Evolutionary conservation across 441 rosid species (phyloP), one percentile per base, ranked within the genome.

Genomic region (Raphanus hybrid): DNA sequence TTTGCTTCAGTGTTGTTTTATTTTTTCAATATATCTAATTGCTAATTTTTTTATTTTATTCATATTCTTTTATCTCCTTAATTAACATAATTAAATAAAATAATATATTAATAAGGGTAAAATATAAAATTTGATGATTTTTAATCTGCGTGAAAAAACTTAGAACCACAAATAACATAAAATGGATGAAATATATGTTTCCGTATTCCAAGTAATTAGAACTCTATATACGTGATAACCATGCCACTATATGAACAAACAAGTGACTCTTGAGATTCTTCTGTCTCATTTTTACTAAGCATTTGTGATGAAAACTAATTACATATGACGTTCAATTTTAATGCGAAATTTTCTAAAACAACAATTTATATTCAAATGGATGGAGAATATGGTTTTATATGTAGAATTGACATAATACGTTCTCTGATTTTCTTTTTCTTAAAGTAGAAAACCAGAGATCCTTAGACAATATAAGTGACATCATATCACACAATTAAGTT

Each of bases 381-480:
- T 32, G 23, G 39, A 62, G 12, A 1, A 29, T 12, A 62, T 32
- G 64, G 16, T 60, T 2, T 32, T n/a, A 34, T 34, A 63, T 14
- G 11, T 34, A 34, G 23, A 64, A 54, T 64, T 63, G 34, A 6
- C 65, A 23, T 12, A 4, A 8, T 20, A 18, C 7, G 55, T 70
- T 20, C 5, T 57, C 5, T 37, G 23, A 6, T 20, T 57, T 18
- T 58, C 37, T 14, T 70, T 20, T 60, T 60, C 39, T 60, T 27
- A 29, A 60, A 60, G 64, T 6, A 60, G 64, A 29, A 60, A 60
- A 27, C 39, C 15, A 60, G 18, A 60, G 18, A 60, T 60, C 23
- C 23, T 32, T 14, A 32, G 5, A 29, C 18, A 39, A 55, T 35
- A 41, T 12, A 18, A 41, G 48, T 75, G 67, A 67, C 35, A 59